Base-by-base conservation (phyloP, 441 rosid species). In the Erodium trifolium region DNA sequence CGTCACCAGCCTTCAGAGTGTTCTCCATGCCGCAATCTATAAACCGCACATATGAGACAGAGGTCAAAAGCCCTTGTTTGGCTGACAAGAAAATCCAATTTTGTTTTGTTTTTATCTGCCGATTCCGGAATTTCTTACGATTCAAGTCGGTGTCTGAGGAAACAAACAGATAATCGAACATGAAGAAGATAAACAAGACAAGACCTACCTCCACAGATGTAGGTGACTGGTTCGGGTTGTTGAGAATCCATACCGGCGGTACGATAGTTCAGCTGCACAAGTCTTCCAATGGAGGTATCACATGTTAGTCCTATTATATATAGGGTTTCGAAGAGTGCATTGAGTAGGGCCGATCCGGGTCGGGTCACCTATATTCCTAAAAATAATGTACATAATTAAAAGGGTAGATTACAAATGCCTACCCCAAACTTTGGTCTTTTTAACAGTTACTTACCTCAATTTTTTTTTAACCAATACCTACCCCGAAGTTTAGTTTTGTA, bases 21-120 rank as follows among this genome's bases (percentile, higher is more conserved):
- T 88, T 88, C 74, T 89, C 96, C 80, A 84, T 85, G 63, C 97
- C 96, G 74, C 96, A 89, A 74, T 92, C 96, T 91, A 69, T 77
- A 23, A 23, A 73, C 14, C 34, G 49, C 39, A 66, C 37, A 34
- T 34, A 23, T 23, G 27, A 23, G 27, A 23, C 27, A 23, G 27
- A 23, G 27, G 27, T 34, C 37, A 34, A 34, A 34, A 3, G 37
- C 27, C 27, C 27, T 23, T 23, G 27, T 23, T 23, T 23, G 27
- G 27, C 27, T n/a, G 23, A 14, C 18, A 23, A 51, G 5, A 23
- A 51, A 68, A 14, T 53, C 2, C 16, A 0, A 3, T 12, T 67
- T 23, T 23, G 27, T 23, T 23, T 23, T 23, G 27, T 2, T 23
- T 23, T 23, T 23, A 23, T 23, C 27, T 23, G 27, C 27, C 27